These are phyloP conservation scores for Puccinia polysora DNA, from an alignment of 1,284 basidiomycete species.

Conservation along the genomic window DNA sequence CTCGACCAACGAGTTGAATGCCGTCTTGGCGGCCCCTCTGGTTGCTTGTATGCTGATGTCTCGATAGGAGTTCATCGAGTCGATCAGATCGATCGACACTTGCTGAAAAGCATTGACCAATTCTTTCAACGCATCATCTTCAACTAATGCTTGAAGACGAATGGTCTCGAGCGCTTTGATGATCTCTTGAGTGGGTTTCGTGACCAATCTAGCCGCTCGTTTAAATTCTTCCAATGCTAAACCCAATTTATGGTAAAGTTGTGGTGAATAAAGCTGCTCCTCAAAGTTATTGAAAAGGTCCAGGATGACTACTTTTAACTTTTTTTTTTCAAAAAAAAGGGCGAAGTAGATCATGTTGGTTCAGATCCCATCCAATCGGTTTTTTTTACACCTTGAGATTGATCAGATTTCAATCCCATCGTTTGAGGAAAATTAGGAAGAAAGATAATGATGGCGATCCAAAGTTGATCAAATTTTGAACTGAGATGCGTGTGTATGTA, in stretches of 20 bases:
- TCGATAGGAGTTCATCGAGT: not conserved
- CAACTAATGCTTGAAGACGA: constrained; percentile 5
- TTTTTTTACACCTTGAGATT: not conserved
- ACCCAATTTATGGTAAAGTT: constrained; percentile 7
- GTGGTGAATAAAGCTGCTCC: constrained; percentile 20
- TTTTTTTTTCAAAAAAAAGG: no score
- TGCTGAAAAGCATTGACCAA: not conserved
- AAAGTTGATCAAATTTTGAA: not conserved
- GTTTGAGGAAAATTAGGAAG: not conserved
- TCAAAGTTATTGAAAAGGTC: constrained; percentile 18
- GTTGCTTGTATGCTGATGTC: not conserved
- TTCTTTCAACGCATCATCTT: constrained; percentile 7
- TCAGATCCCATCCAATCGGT: not conserved
- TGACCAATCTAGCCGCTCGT: not conserved
- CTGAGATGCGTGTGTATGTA: not conserved
- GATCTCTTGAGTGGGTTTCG: not conserved
- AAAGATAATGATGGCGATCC: not conserved
- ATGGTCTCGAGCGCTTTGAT: constrained; percentile 5
- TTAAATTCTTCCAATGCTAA: constrained; percentile 5
- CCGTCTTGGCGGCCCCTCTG: not conserved
- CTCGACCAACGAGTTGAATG: constrained; percentile 2
- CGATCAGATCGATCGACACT: not conserved
- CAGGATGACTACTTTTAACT: constrained; percentile 7
- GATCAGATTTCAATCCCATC: no score
- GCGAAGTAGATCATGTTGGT: no score